Evolutionary conservation across 345 rosid species (phyloP).

Genomic region (Sisymbrium altissimum): DNA sequence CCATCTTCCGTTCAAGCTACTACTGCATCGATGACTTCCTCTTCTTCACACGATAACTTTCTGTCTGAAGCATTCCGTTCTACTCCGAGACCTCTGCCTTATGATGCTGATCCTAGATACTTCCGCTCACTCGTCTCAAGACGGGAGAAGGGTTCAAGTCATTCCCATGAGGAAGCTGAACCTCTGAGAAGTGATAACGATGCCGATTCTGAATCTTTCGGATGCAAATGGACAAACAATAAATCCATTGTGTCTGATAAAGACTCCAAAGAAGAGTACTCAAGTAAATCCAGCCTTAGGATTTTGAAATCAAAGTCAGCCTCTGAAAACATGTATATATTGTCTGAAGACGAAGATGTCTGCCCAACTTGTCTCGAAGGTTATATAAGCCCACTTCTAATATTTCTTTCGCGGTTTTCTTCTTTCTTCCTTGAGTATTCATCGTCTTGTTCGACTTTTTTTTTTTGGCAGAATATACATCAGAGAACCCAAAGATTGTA

Average conservation of each 20-base stretch:
- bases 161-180: constrained; percentile 72
- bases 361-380: constrained; percentile 99
- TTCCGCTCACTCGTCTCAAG: constrained; percentile 51
- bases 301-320: constrained; percentile 50
- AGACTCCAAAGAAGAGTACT: constrained; percentile 54
- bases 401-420: background rate
- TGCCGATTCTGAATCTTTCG: constrained; percentile 60
- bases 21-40: constrained; percentile 56
- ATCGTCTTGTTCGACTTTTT: background rate
- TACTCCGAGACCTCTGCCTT: constrained; percentile 96
- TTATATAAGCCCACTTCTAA: constrained; percentile 16
- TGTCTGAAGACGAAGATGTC: constrained; percentile 83
- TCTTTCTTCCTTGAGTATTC: background rate
- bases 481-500: constrained; percentile 89
- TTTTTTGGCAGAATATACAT: constrained; percentile 67
- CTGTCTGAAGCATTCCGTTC: constrained; percentile 80
- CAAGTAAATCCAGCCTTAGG: constrained; percentile 52
- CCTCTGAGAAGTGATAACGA: constrained; percentile 62
- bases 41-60: constrained; percentile 75
- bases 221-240: constrained; percentile 56
- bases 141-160: constrained; percentile 85
- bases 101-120: constrained; percentile 78
- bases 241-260: constrained; percentile 49
- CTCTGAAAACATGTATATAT: constrained; percentile 50
- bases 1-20: constrained; percentile 76